These are phyloP conservation scores for Monoraphidium neglectum DNA, from an alignment of 139 green algal species.

Conservation along the genomic window DNA sequence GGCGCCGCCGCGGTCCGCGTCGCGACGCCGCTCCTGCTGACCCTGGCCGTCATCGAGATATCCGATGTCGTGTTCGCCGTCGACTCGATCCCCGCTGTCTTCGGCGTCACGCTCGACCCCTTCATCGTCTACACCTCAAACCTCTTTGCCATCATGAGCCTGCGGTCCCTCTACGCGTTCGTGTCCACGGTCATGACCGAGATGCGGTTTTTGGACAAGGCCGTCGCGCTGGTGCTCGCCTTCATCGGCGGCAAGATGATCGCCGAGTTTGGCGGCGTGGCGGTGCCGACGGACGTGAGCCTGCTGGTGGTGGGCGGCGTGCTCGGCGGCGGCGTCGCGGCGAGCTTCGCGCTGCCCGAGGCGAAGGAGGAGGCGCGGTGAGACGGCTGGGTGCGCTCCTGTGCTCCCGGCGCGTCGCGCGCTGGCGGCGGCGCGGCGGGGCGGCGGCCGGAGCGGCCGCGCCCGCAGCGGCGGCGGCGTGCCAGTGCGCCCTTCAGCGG, in stretches of 20 bases:
- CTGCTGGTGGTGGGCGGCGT: conserved; percentile 74
- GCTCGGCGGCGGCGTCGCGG: conserved; percentile 70
- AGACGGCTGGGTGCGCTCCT: no score
- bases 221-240: conserved; percentile 83
- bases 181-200: conserved; percentile 56
- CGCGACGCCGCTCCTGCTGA: conserved; percentile 92
- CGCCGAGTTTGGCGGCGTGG: conserved; percentile 68
- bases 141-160: conserved; percentile 89
- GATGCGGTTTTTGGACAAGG: conserved; percentile 80
- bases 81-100: conserved; percentile 79
- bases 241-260: conserved; percentile 91
- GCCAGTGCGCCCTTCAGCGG: no score
- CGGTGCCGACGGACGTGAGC: conserved; percentile 74
- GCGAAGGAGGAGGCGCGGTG: neutral
- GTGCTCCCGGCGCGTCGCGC: no score
- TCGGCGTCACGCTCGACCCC: conserved; percentile 94
- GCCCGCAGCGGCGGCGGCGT: no score
- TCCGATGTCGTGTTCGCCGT: conserved; percentile 96
- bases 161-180: conserved; percentile 80
- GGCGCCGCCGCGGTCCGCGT: neutral
- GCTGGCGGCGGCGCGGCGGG: no score
- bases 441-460: no score
- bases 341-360: conserved; percentile 64
- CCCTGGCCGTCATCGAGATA: conserved; percentile 93
- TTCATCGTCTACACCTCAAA: conserved; percentile 98